Percentiles rank a stretch among this genome's conserved stretches.
Conservation (phyloP, 1,284 basidiomycete species). For the Moesziomyces sp. region DNA sequence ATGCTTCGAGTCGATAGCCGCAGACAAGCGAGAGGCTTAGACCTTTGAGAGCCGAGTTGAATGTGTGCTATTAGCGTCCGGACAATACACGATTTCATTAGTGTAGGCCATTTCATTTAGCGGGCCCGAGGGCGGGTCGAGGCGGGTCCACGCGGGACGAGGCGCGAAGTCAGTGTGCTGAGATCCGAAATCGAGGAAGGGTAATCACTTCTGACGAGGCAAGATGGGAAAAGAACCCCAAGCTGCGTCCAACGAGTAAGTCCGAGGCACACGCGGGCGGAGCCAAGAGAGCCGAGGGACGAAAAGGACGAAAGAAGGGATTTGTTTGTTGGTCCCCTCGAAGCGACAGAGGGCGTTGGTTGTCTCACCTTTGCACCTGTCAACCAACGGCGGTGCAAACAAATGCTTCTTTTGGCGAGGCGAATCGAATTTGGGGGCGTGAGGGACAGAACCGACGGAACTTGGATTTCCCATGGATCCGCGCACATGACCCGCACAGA, state of each 20-base stretch:
- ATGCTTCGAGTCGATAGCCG: no score
- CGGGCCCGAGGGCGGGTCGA: no score
- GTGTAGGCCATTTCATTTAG: no score
- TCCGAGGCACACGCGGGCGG: background rate
- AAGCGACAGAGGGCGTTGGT: background rate
- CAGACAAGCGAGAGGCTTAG: no score
- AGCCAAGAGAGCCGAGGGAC: background rate
- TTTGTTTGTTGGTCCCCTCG: constrained; percentile 4
- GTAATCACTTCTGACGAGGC: background rate
- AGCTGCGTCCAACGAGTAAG: background rate
- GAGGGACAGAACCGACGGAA: no score
- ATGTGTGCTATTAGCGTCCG: no score
- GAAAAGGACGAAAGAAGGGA: background rate
- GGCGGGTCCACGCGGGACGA: no score
- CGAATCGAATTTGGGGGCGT: background rate
- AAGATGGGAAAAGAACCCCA: background rate
- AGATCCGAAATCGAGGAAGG: no score
- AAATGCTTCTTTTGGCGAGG: background rate
- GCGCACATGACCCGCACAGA: no score
- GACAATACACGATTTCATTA: no score
- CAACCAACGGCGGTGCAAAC: constrained; percentile 8
- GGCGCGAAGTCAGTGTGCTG: no score
- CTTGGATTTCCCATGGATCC: background rate
- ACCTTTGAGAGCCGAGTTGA: no score
- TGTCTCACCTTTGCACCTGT: constrained; percentile 1